Evolutionary conservation across 2,329 filamentous ascomycete genomes (phyloP).

Genomic region (Penicillium frequentans): DNA sequence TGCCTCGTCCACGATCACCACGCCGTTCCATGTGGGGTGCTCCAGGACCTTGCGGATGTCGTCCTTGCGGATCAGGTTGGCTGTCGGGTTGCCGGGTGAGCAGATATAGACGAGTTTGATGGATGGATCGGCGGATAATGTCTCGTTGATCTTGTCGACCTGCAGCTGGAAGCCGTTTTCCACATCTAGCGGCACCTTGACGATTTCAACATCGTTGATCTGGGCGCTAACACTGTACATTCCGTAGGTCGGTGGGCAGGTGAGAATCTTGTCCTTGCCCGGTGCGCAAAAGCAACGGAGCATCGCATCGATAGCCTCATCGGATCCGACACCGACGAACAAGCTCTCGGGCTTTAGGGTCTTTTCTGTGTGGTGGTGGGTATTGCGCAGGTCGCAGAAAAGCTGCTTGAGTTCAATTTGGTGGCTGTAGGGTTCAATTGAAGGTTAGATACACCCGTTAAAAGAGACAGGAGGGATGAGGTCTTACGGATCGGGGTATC

Average conservation of each 20-base stretch:
- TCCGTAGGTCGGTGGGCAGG: conserved; percentile 94
- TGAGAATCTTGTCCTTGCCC: conserved; percentile 83
- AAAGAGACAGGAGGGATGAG: not conserved
- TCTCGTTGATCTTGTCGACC: conserved; percentile 64
- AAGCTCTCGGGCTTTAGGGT: conserved; percentile 76
- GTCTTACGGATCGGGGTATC: conserved; percentile 81
- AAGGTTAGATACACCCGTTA: not conserved
- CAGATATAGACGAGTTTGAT: conserved; percentile 93
- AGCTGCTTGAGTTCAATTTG: conserved; percentile 82
- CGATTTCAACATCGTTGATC: conserved; percentile 85
- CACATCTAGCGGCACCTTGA: conserved; percentile 78
- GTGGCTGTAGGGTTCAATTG: conserved; percentile 54
- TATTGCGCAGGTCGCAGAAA: conserved; percentile 82
- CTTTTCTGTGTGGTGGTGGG: conserved; percentile 73
- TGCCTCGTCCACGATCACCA: conserved; percentile 91
- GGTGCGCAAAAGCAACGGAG: conserved; percentile 91
- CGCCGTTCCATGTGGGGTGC: conserved; percentile 91
- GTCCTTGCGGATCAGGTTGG: conserved; percentile 70
- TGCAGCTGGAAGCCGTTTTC: conserved; percentile 74
- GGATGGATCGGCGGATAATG: conserved; percentile 61
- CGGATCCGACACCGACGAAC: conserved; percentile 92
- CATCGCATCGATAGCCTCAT: conserved; percentile 94
- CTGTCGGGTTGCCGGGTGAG: conserved; percentile 94
- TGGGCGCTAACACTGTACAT: conserved; percentile 97
- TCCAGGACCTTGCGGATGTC: conserved; percentile 73